phyloP scores from a whole-genome alignment of 768 basidiomycete species.

The Kondoa subrosea region DNA sequence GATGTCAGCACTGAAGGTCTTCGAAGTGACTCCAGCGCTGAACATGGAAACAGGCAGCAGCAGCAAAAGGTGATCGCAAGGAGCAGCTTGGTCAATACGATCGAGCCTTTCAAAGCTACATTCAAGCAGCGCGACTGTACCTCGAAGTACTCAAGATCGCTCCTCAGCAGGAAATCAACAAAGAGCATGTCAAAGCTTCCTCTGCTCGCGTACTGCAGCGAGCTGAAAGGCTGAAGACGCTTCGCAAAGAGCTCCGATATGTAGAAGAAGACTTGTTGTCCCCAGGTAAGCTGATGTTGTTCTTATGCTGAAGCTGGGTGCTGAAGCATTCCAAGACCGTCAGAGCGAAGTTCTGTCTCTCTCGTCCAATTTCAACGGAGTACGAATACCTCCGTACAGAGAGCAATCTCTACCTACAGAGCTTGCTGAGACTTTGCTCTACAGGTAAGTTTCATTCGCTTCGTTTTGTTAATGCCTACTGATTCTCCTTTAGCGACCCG shows the following conservation, averaged over 20 bases:
- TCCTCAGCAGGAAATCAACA: not conserved
- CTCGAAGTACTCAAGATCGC: slow-evolving; percentile 10
- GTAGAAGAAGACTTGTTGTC: not conserved
- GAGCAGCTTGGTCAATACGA: slow-evolving; percentile 8
- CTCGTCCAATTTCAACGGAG: not conserved
- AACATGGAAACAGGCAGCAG: not conserved
- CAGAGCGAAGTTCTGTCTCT: not conserved
- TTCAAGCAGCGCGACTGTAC: slow-evolving; percentile 13
- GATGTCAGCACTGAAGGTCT: not conserved
- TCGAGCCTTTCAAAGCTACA: slow-evolving; percentile 8
- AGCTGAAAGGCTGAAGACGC: slow-evolving; percentile 15
- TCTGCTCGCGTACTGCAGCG: slow-evolving; percentile 10
- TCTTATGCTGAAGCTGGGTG: no score
- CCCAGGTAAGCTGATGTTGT: slow-evolving; percentile 5
- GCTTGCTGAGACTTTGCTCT: not conserved
- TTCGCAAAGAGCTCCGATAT: slow-evolving; percentile 1
- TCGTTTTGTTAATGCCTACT: no score
- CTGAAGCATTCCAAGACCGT: no score
- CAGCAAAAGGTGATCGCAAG: slow-evolving; percentile 8
- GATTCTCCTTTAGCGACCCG: slow-evolving; percentile 6
- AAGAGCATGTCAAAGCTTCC: slow-evolving; percentile 6
- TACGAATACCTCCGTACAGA: not conserved
- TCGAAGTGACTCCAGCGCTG: no score
- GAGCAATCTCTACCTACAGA: not conserved
- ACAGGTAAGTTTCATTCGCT: not conserved